Evolutionary conservation across 306 rosid genomes (phyloP).

Genomic region (Citrullus colocynthis): DNA sequence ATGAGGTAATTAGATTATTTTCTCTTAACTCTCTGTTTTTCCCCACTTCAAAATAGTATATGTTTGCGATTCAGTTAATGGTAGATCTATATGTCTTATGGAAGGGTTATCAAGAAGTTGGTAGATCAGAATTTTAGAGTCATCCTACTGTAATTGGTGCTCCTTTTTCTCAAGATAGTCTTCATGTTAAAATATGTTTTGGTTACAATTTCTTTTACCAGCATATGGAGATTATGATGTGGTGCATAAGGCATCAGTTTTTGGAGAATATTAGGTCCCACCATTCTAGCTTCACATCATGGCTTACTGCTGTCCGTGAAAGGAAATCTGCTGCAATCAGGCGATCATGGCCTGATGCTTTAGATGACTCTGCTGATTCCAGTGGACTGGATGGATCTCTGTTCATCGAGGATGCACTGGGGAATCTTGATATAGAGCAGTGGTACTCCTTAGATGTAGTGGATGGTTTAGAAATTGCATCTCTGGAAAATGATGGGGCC

Average conservation of each 20-base stretch:
- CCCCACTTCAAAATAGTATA: neutral
- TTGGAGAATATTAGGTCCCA: constrained; percentile 49
- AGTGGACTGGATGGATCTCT: constrained; percentile 52
- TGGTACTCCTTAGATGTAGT: constrained; percentile 22
- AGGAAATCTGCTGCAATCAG: constrained; percentile 66
- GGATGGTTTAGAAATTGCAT: constrained; percentile 49
- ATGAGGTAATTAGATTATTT: neutral
- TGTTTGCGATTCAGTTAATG: neutral
- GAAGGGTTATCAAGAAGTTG: neutral
- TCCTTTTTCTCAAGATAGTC: neutral
- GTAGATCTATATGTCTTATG: neutral
- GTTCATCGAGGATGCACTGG: constrained; percentile 87
- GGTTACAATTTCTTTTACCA: constrained; percentile 19
- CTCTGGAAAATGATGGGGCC: constrained; percentile 44
- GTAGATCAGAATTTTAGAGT: neutral
- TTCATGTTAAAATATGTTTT: neutral
- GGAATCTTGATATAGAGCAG: constrained; percentile 62
- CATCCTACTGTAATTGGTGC: neutral
- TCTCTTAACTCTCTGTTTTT: neutral
- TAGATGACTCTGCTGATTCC: constrained; percentile 48
- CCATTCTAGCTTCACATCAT: constrained; percentile 33
- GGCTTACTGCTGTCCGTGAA: constrained; percentile 54
- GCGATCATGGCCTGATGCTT: constrained; percentile 89
- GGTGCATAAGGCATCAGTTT: constrained; percentile 70
- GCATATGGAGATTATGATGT: constrained; percentile 90